These are phyloP conservation scores for Coniochaeta ligniaria DNA, from an alignment of 2,329 filamentous ascomycete genomes.

Conservation along the genomic window DNA sequence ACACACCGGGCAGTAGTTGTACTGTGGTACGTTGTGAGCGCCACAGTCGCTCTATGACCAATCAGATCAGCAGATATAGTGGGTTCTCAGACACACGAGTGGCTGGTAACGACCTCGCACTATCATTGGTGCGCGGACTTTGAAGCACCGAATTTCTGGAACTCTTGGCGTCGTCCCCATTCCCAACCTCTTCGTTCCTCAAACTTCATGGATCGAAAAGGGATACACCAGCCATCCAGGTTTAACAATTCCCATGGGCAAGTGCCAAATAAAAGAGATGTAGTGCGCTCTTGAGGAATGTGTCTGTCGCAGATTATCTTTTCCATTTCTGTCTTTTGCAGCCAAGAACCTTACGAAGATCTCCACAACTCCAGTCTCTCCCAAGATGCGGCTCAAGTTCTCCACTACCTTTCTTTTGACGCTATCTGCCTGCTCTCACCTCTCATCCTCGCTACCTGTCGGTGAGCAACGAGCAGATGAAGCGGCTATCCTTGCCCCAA, in stretches of 20 bases:
- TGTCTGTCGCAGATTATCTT: background rate
- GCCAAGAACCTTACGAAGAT: background rate
- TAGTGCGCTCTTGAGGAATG: background rate
- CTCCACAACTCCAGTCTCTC: background rate
- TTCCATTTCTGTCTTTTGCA: background rate
- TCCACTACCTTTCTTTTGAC: constrained; percentile 17
- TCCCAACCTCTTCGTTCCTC: background rate
- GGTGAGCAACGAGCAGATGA: constrained; percentile 9
- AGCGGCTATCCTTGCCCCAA: constrained; percentile 15
- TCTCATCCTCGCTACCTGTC: constrained; percentile 20
- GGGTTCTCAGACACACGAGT: background rate
- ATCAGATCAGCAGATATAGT: background rate
- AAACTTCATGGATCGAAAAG: background rate
- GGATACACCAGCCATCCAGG: background rate
- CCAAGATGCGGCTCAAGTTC: constrained; percentile 22
- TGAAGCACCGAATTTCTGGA: background rate
- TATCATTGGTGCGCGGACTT: background rate
- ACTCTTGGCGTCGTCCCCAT: no score
- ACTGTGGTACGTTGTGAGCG: no score
- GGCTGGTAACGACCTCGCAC: background rate
- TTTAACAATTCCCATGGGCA: background rate
- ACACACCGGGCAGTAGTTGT: no score
- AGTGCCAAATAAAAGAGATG: background rate
- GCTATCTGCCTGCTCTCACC: constrained; percentile 9
- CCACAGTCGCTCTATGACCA: background rate